Evolutionary conservation across 129 eudicot species (phyloP), one percentile per base, ranked within the genome.

Genomic region (Chrysanthemum makinoi): DNA sequence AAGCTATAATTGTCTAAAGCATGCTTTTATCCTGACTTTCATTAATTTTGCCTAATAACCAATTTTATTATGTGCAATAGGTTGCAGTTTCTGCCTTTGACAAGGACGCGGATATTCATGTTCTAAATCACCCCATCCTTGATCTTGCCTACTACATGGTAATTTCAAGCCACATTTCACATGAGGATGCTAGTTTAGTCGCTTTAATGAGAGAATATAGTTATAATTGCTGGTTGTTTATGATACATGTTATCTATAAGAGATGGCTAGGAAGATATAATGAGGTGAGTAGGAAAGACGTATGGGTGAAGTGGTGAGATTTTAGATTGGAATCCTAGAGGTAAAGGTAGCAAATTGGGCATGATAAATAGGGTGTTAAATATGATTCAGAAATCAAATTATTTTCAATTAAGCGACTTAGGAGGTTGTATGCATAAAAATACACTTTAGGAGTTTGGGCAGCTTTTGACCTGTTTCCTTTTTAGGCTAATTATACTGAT

Each of bases 111-210:
- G 85, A 83, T 68, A 75, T 91, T n/a, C 87, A 91, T 78, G 95
- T 88, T 44, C 30, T 87, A 58, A 82, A 83, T 72, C 96, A 91
- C 78, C 98, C 98, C 9, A 59, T 88, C 24, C 82, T 86, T 43
- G 86, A 84, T 83, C 80, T 91, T 50, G 52, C 75, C 48, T 91
- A 84, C 69, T 92, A 92, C 83, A 72, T 74, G 87, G 98, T 92
- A 85, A 78, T 50, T 68, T 18, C 69, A 48, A 47, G 28, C 35
- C 39, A 24, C 46, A 4, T 53, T 52, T 33, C 47, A 18, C 72
- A 53, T 5, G 18, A 15, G 24, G 72, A 65, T 74, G 39, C 56
- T 14, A 15, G 16, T 17, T 47, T 68, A 20, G 5, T 75, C 10
- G 51, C 12, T 66, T 46, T 24, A 43, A 20, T 55, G 15, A 53